Evolutionary conservation across 768 basidiomycete genomes (phyloP), one percentile per base, ranked within the genome.

Genomic region (Leccinum subtestaceum): DNA sequence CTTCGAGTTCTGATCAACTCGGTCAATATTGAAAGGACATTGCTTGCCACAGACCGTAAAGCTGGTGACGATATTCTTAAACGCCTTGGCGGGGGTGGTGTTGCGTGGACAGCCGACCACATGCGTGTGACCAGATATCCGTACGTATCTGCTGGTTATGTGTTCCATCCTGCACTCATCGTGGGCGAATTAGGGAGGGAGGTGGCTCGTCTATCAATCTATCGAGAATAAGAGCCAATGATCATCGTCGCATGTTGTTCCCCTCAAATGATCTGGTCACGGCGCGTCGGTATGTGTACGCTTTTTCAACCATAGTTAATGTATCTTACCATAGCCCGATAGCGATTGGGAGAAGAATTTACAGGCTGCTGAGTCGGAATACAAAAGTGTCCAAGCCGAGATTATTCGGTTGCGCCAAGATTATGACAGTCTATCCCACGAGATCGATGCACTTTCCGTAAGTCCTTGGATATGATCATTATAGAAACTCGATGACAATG

Each of bases 1-100:
- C 76, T 86, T 29, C 91, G 94, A 53, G 79, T 95, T 34, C 71
- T 99, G 48, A 88, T 98, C 73, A 93, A 94, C 70, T 77, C 80
- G 53, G 74, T 76, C 21, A 75, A 71, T 48, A 91, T 97, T 52
- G 97, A 99, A 72, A 77, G 80, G 15, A 82, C 79, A 3, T 72
- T 93, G 9, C 79, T 98, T 21, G 84, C 89, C 0, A 67, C 65
- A 2, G 83, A 76, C 9, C 91, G 93, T 74, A 69, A 67, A 0
- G 82, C 86, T 38, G 95, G 84, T 1, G 84, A 94, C 59, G 62
- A 75, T 1, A 72, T 81, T 25, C 74, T 89, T 43, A 63, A 67
- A 56, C 56, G 67, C 25, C 65, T 85, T 25, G 65, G 71, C 7
- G 71, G 78, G 23, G 81, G 81, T n/a, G 86, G 87, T 8, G 69